Evolutionary conservation across 2,329 filamentous ascomycete genomes (phyloP).

Genomic region (Penicillium sp.): DNA sequence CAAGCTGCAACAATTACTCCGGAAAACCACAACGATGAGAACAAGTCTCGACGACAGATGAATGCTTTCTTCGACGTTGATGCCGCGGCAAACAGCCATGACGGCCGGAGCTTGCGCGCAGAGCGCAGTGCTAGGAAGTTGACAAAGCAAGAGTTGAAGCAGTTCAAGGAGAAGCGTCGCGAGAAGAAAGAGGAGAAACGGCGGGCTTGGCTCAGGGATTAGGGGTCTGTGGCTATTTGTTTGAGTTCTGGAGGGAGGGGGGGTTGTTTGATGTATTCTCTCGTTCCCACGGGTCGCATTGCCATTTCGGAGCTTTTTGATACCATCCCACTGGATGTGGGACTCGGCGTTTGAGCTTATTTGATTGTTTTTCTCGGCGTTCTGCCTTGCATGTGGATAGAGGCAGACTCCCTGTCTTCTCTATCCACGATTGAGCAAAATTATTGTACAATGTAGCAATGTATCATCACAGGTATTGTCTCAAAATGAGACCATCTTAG

Average conservation of each 20-base stretch:
- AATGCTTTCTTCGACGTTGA: conserved; percentile 94
- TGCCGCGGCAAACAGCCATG: conserved; percentile 79
- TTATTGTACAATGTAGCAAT: conserved; percentile 12
- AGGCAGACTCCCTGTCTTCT: conserved; percentile 3
- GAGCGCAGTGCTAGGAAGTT: conserved; percentile 80
- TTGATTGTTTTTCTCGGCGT: conserved; percentile 8
- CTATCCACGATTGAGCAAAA: not conserved
- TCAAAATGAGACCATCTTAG: not conserved
- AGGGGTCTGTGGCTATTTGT: conserved; percentile 25
- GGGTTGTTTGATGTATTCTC: conserved; percentile 2
- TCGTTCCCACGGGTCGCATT: conserved; percentile 11
- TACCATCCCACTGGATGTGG: conserved; percentile 14
- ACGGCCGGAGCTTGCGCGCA: conserved; percentile 81
- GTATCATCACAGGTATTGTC: conserved; percentile 4
- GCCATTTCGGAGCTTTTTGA: conserved; percentile 11
- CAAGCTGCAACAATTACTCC: conserved; percentile 60
- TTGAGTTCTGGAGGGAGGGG: not conserved
- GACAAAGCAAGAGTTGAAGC: conserved; percentile 75
- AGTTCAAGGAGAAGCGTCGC: conserved; percentile 79
- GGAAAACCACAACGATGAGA: conserved; percentile 74
- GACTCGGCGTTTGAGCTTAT: conserved; percentile 15
- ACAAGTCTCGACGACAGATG: conserved; percentile 80
- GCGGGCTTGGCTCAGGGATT: conserved; percentile 81
- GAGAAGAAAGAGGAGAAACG: conserved; percentile 91
- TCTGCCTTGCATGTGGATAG: conserved; percentile 13